Conservation (phyloP, 768 basidiomycete genomes). For the Mycena maculata region DNA sequence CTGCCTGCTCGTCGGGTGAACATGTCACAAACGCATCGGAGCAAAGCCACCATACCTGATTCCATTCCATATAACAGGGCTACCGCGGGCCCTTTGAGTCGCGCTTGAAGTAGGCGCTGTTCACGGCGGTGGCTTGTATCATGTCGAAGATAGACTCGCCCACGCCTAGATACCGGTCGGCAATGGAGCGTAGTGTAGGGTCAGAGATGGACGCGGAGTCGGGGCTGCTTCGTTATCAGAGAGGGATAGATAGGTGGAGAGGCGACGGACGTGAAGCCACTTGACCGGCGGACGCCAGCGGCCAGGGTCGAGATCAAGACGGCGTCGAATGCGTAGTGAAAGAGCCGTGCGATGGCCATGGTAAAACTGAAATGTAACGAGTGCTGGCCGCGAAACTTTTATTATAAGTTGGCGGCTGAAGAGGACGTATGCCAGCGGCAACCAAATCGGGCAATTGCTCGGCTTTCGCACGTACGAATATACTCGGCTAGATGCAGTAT, state of each 20-base stretch:
- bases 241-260: background rate
- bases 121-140: slow-evolving; percentile 86
- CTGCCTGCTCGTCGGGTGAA: slow-evolving; percentile 14
- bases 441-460: background rate
- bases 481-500: no score
- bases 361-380: slow-evolving; percentile 12
- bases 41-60: background rate
- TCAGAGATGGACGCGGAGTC: slow-evolving; percentile 80
- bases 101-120: slow-evolving; percentile 84
- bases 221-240: slow-evolving; percentile 56
- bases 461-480: no score
- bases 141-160: slow-evolving; percentile 93
- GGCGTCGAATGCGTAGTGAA: slow-evolving; percentile 88
- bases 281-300: slow-evolving; percentile 91
- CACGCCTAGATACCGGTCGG: slow-evolving; percentile 85
- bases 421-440: background rate
- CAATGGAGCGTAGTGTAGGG: slow-evolving; percentile 77
- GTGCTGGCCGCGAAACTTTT: background rate
- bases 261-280: slow-evolving; percentile 85
- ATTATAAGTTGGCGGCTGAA: background rate
- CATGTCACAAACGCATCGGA: background rate
- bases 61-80: background rate
- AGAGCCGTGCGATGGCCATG: slow-evolving; percentile 77
- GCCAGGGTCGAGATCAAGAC: slow-evolving; percentile 88
- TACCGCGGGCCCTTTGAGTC: slow-evolving; percentile 52